Base-by-base conservation (phyloP, 495 filamentous ascomycete species). In the Margaritispora aquatica region DNA sequence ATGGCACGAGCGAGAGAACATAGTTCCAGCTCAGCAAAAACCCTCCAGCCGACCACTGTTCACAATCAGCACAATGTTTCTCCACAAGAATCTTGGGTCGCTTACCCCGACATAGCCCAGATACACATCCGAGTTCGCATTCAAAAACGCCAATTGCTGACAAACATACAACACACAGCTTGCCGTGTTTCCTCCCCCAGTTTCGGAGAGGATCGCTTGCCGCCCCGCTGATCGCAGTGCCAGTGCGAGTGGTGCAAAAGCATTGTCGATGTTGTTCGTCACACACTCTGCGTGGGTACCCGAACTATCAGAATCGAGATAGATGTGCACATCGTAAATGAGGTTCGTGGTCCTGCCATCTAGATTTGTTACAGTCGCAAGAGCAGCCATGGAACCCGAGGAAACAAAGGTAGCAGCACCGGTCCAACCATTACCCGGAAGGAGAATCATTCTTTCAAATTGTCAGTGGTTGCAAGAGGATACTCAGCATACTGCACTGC, bases 291-390 rank as follows among this genome's bases (percentile, higher is more conserved):
- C 57, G 68, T 77, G 70, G 9, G 76, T 80, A 24, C 80, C 81
- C 24, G 72, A 76, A 63, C 76, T 74, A 63, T 84, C 82, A 24
- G 64, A 66, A 62, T 84, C 82, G 41, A 84, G 75, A 64, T 84
- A 85, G 54, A 75, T 67, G 64, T 78, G 76, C 4, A 80, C 68
- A 58, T 84, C 82, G 48, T 84, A 75, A 56, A 83, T 69, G 21
- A 85, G 70, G 63, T 80, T 77, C 47, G 71, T 70, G 15, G 74
- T 80, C 34, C 64, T 67, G 24, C 77, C 79, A 61, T 82, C 78
- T 2, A 73, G 77, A 63, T 86, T 83, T 36, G 64, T 79, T 51
- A 86, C 72, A 2, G 44, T 70, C 21, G 66, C 51, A 9, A 86
- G 70, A 22, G 74, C 75, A 1, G 71, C 72, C 1, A 69, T 77